Evolutionary conservation across 1,284 basidiomycete species (phyloP), one percentile per base, ranked within the genome.

Genomic region (Apiotrichum sp.): DNA sequence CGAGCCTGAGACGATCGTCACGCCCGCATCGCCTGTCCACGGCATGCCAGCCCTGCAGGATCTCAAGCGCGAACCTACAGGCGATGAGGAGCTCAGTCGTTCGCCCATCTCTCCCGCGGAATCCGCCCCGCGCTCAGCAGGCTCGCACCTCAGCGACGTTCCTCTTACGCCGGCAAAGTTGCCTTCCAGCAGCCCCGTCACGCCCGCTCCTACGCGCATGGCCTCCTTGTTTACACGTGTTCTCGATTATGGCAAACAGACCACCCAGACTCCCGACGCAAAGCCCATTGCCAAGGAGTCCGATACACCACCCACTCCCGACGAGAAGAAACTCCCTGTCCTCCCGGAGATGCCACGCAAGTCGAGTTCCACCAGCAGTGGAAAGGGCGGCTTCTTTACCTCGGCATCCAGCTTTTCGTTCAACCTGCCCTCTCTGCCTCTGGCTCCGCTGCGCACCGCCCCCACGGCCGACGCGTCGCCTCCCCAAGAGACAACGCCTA

Each of bases 371-470:
- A 33, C 9, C 14, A 3, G 38, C 29, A 22, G 13, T n/a, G 42
- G 29, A 16, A 52, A 46, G 51, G 44, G 46, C 36, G 29, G 52
- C 44, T 59, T 59, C 48, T 59, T 59, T 47, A 51, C 54, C 8
- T 51, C 54, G 9, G 55, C 58, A 6, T 56, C 58, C 3, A 39
- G 48, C 54, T 8, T 53, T 50, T 51, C 52, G 42, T 49, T 59
- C 45, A 48, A 50, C 34, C 54, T 56, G 3, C 54, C 57, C 10
- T 34, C 52, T 1, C 52, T 58, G 11, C 41, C 46, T 8, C 22
- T 22, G 22, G 22, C 46, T 55, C 8, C 53, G 50, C 9, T 48
- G 36, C 10, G 47, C 52, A 2, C 14, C 34, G 13, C 45, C 11
- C 6, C 50, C 14, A 6, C 35, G 2, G 36, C 10, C 29, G 32